phyloP scores from a whole-genome alignment of 2,329 filamentous ascomycete species.

The Aspergillus pseudoterreus region DNA sequence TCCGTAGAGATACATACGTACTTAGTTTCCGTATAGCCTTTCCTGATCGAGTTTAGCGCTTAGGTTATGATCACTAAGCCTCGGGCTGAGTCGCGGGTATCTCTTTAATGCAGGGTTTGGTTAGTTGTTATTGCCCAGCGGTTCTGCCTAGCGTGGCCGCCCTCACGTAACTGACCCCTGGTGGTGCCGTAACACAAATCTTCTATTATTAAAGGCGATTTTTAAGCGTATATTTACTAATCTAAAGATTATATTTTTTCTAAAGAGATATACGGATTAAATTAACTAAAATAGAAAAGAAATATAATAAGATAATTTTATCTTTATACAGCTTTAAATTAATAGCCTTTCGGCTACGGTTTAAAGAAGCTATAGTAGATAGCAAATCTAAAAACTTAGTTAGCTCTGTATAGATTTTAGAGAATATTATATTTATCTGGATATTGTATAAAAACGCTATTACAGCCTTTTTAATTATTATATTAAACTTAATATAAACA shows the following conservation, averaged over 20 bases:
- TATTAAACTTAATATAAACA: background rate
- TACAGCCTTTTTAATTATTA: background rate
- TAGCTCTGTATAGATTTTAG: background rate
- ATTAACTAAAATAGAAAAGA: constrained; percentile 1
- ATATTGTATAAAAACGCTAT: background rate
- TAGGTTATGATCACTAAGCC: too few relatives aligned
- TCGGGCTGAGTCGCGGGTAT: too few relatives aligned
- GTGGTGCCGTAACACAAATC: too few relatives aligned
- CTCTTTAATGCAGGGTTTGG: too few relatives aligned
- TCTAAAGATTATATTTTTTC: background rate
- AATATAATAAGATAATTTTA: constrained; percentile 15
- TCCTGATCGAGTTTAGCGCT: too few relatives aligned
- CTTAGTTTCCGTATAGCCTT: too few relatives aligned
- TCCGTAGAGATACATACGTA: too few relatives aligned
- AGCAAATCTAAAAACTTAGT: background rate
- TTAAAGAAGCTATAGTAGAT: background rate
- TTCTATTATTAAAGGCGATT: constrained; percentile 10
- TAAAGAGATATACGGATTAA: background rate
- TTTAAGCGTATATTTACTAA: constrained; percentile 1
- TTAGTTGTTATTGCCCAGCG: too few relatives aligned
- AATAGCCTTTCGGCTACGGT: background rate
- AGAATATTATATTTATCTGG: background rate
- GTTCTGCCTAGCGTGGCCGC: too few relatives aligned
- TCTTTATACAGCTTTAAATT: constrained; percentile 37
- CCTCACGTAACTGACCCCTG: too few relatives aligned